Conservation (phyloP, 495 filamentous ascomycete species). For the Neurospora sp. region DNA sequence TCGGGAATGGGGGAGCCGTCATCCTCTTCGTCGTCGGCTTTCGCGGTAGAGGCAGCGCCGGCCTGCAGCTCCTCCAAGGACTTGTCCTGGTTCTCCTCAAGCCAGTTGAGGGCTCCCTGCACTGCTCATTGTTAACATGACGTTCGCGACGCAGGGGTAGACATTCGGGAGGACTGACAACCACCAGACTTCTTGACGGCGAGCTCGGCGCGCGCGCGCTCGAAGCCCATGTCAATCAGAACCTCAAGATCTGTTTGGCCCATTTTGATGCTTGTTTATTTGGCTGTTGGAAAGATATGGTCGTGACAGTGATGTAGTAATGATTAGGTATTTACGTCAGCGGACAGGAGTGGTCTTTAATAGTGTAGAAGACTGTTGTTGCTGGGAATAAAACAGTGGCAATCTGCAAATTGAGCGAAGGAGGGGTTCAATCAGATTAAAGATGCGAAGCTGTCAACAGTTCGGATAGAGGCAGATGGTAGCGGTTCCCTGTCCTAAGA, state of each 20-base stretch:
- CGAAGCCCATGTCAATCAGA: conserved; percentile 93
- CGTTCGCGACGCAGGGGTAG: background rate
- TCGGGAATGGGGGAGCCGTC: conserved; percentile 45
- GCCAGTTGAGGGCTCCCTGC: conserved; percentile 84
- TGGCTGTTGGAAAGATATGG: background rate
- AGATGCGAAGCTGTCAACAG: background rate
- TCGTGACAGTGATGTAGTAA: background rate
- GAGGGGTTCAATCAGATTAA: background rate
- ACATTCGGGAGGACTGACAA: conserved; percentile 39
- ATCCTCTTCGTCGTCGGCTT: conserved; percentile 26
- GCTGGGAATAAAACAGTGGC: background rate
- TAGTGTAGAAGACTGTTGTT: background rate
- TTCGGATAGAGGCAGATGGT: background rate
- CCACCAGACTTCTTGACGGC: conserved; percentile 71
- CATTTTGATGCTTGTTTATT: conserved; percentile 37
- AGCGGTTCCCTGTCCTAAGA: background rate
- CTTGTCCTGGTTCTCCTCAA: conserved; percentile 80
- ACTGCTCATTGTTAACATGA: conserved; percentile 40
- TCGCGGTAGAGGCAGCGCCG: conserved; percentile 16
- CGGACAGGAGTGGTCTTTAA: background rate
- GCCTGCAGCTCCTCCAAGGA: conserved; percentile 63
- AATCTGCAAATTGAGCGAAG: background rate
- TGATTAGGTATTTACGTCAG: background rate
- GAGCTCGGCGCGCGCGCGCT: conserved; percentile 64
- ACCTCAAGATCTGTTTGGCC: conserved; percentile 60